phyloP scores from a whole-genome alignment of 2,329 filamentous ascomycete species.

The Chaetothyriales sp. region DNA sequence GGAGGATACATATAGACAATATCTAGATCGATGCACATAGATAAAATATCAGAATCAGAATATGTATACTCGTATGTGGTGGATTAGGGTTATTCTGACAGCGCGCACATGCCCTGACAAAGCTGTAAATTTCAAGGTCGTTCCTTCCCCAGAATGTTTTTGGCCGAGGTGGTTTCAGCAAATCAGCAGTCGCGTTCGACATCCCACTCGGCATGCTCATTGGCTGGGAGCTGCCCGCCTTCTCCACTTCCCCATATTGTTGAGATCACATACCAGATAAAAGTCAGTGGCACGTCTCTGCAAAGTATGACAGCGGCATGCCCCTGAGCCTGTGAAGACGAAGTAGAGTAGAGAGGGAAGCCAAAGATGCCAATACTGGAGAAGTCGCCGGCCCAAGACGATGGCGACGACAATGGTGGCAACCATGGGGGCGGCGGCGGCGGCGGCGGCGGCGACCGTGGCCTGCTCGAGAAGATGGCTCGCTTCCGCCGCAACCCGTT shows the following conservation, averaged over 20 bases:
- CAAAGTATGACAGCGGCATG: too few species aligned
- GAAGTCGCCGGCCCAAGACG: too few species aligned
- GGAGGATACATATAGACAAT: too few species aligned
- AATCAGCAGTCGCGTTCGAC: neutral
- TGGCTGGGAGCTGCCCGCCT: neutral
- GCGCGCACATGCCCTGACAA: neutral
- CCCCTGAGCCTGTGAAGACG: too few species aligned
- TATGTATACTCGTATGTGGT: too few species aligned
- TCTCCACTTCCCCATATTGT: neutral
- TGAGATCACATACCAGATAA: neutral
- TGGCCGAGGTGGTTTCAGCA: neutral
- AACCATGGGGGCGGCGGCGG: too few species aligned
- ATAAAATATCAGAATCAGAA: too few species aligned
- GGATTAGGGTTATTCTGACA: neutral
- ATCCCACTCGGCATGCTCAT: neutral
- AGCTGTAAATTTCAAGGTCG: neutral
- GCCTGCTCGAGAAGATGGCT: conserved; percentile 56
- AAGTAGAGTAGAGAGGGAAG: too few species aligned
- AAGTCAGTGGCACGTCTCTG: too few species aligned
- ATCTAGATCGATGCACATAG: too few species aligned
- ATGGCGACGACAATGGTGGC: too few species aligned
- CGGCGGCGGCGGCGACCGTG: conserved; percentile 11
- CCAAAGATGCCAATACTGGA: too few species aligned
- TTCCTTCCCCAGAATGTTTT: neutral
- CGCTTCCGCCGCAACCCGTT: conserved; percentile 62